Base-by-base conservation (phyloP, 1,284 basidiomycete genomes). In the Rugosomyces carneus region DNA sequence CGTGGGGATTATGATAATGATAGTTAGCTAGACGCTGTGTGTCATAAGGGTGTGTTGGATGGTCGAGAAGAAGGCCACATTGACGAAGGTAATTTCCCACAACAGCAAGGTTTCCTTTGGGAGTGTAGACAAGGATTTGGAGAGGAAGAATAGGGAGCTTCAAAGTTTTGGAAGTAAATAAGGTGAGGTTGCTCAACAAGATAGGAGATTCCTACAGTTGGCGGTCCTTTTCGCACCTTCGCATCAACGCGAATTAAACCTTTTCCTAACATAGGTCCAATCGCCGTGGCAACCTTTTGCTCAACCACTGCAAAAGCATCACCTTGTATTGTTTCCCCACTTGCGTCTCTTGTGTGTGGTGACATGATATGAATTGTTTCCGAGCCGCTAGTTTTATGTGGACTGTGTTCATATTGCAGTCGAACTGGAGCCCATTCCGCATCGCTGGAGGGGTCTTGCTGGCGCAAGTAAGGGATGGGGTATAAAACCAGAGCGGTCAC, bases 1-100 rank as follows among this genome's bases (percentile, higher is more conserved):
- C 86, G 64, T 97, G 94, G 1, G 92, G 92, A 60, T 98, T 97
- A 47, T 71, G 73, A 65, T 97, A 97, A 52, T 84, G 83, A 56
- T 77, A 79, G 60, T 66, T 79, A 55, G 64, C 60, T 51, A 91
- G 77, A 40, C 82, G 76, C 34, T 74, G 68, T 48, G 72, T 54
- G 54, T 84, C 79, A 51, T 71, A 74, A 13, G 64, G 75, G 45
- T 60, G 75, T 55, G 69, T 77, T 0, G 95, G 95, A 57, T 95
- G 86, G 56, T 93, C 84, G 40, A 98, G 78, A 48, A 85, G 73
- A 13, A 95, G 69, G 38, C 76, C 76, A 47, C 76, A 75, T 45
- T 79, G 71, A 9, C 79, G 74, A 39, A 99, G 75, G 56, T 81
- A 84, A 53, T 82, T 74, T 45, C 88, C 81, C 53, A 99, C 84